Evolutionary conservation across 192 early-diverging fungal species (phyloP).

Genomic region (Coemansia sp.): DNA sequence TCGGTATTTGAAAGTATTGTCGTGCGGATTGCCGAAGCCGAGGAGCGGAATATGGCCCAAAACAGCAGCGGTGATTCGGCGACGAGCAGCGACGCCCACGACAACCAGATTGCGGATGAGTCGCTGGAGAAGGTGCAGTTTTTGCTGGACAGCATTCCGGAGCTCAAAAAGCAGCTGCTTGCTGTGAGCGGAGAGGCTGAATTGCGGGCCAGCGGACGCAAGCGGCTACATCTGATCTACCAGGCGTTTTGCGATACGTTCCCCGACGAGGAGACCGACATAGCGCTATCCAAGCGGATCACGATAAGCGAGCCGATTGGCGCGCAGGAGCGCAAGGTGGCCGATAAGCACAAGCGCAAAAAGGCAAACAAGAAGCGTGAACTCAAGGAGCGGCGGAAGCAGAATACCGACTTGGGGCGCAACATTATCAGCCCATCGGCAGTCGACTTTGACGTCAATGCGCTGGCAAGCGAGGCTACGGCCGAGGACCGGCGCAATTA

Average conservation of each 20-base stretch:
- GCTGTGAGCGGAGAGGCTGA: slow-evolving; percentile 30
- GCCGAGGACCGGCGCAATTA: slow-evolving; percentile 34
- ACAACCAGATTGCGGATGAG: slow-evolving; percentile 40
- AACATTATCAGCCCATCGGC: slow-evolving; percentile 12
- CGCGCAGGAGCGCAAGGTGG: slow-evolving; percentile 39
- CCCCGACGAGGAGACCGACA: slow-evolving; percentile 40
- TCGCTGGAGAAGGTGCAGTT: slow-evolving; percentile 35
- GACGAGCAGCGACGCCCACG: slow-evolving; percentile 1
- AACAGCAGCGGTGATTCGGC: background rate
- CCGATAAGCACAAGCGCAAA: slow-evolving; percentile 46
- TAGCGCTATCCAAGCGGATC: slow-evolving; percentile 23
- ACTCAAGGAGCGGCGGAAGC: slow-evolving; percentile 31
- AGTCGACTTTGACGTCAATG: slow-evolving; percentile 36
- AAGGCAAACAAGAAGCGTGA: slow-evolving; percentile 27
- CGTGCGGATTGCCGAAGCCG: slow-evolving; percentile 49
- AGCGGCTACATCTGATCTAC: slow-evolving; percentile 40
- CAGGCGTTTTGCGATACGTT: slow-evolving; percentile 47
- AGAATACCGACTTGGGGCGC: slow-evolving; percentile 3
- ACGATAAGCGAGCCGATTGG: slow-evolving; percentile 27
- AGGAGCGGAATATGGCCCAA: slow-evolving; percentile 19
- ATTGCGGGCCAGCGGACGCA: slow-evolving; percentile 28
- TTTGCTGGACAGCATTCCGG: slow-evolving; percentile 34
- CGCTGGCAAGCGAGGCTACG: slow-evolving; percentile 32
- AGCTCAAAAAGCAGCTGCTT: slow-evolving; percentile 38
- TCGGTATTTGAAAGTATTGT: slow-evolving; percentile 47